Percentiles rank a stretch among this genome's conserved stretches.
Evolutionary conservation across 2,329 filamentous ascomycete genomes (phyloP).

Genomic region (Xylaria sp.): DNA sequence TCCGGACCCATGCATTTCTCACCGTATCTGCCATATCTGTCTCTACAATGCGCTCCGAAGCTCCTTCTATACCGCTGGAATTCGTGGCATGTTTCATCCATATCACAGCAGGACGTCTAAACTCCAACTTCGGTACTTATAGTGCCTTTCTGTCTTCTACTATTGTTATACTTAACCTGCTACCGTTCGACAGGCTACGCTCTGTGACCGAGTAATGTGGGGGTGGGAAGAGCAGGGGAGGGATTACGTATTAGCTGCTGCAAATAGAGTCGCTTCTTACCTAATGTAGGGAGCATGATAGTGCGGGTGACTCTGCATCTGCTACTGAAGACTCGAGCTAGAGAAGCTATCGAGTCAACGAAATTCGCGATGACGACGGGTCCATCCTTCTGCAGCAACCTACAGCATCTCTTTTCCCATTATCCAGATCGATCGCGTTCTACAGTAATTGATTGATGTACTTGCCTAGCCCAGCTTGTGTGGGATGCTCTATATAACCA

Average conservation of each 20-base stretch:
- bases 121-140: not conserved
- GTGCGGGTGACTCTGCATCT: constrained; percentile 20
- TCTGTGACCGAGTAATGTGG: constrained; percentile 13
- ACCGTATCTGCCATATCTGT: not conserved
- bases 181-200: not conserved
- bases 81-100: not conserved
- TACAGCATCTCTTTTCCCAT: not conserved
- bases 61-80: not conserved
- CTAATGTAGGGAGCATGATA: constrained; percentile 6
- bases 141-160: not conserved
- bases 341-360: constrained; percentile 26
- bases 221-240: not conserved
- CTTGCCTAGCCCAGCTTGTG: not conserved
- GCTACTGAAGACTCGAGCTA: constrained; percentile 4
- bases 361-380: constrained; percentile 23
- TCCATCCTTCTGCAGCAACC: not conserved
- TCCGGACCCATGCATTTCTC: constrained; percentile 1
- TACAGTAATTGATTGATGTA: not conserved
- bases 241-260: constrained; percentile 10
- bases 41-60: not conserved
- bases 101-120: not conserved
- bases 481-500: not conserved
- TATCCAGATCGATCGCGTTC: constrained; percentile 8
- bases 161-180: not conserved
- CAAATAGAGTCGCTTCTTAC: not conserved